Evolutionary conservation across 495 filamentous ascomycete genomes (phyloP), one percentile per base, ranked within the genome.

Genomic region (Mytilinidion resinicola): DNA sequence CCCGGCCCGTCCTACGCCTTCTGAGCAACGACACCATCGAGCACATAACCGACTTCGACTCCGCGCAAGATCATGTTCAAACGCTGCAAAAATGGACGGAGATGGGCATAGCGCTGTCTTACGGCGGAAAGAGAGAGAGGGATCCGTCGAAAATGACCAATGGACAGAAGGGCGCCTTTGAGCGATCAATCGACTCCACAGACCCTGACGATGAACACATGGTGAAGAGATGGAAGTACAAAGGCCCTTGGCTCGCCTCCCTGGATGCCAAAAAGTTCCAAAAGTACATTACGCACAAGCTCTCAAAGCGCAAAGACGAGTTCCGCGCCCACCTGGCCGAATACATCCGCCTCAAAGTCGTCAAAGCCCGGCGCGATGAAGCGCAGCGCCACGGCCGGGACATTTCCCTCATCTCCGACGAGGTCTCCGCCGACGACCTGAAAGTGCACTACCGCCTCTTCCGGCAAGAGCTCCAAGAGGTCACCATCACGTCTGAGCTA

Each of bases 31-130:
- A 99, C 75, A 91, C 90, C 7, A 82, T 83, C 58, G 91, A 96
- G 73, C 89, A 95, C 68, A 83, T 96, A 70, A 96, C 90, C 55
- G 90, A 95, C 57, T 99, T 89, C 74, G 80, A 85, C 55, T 90
- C 88, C 39, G 86, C 90, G 1, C 78, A 84, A 50, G 90, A 96
- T 67, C 90, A 95, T 69, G 82, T 85, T 21, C 73, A 89, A 61
- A 91, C 89, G 10, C 72, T 95, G 46, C 76, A 80, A 69, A 97
- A 97, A 74, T 97, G 86, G 78, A 87, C 90, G 64, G 90, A 96
- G 67, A 74, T 91, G 66, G 77, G 82, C 56, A 72, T 89, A 55
- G 85, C 88, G 3, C 75, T 91, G 34, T 78, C 80, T 17, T 72
- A 80, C 47, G 76, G 77, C 8, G 59, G 53, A n/a, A 67, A 69